Base-by-base conservation (phyloP, 2,329 filamentous ascomycete species). In the Pseudogymnoascus sp. region DNA sequence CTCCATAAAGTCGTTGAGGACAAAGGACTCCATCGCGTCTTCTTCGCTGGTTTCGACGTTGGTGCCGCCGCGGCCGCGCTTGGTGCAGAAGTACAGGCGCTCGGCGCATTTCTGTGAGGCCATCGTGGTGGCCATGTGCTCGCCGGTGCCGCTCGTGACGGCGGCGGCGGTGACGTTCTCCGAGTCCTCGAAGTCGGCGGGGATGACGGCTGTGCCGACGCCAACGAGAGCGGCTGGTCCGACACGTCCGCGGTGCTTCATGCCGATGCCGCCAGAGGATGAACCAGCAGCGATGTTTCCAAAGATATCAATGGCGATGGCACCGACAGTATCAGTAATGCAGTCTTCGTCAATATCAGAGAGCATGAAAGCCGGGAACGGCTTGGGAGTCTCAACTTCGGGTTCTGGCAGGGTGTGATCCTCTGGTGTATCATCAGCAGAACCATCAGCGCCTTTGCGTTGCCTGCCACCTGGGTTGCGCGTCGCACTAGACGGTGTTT, bases 71-170 rank as follows among this genome's bases (percentile, higher is more conserved):
- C 74, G 75, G 2, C 77, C 81, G 66, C 83, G 86, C 70, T 79
- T 82, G 57, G 80, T 87, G 66, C 80, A 83, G 66, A 87, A 83
- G 71, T 91, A 96, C 25, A 99, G 80, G 50, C 94, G 84, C 66
- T 93, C 89, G 0, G 92, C 91, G 71, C 91, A 96, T 61, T 88
- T 87, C 62, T 88, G 86, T 6, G 94, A 92, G 9, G 94, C 93
- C 81, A 95, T 88, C 0, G 92, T 95, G 0, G 93, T 97, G 36
- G 91, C 90, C 89, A 99, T 99, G 72, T 99, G 94, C 75, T 99
- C 94, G 57, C 94, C 94, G 2, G 94, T 99, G 28, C 94, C 94
- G 71, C 91, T 96, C 38, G 91, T 95, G 20, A 97, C 91, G 25
- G 87, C 86, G 30, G 91, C 93, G 28, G 96, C 90, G 50, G 82